Evolutionary conservation across 306 rosid species (phyloP).

Genomic region (Sophora flavescens): DNA sequence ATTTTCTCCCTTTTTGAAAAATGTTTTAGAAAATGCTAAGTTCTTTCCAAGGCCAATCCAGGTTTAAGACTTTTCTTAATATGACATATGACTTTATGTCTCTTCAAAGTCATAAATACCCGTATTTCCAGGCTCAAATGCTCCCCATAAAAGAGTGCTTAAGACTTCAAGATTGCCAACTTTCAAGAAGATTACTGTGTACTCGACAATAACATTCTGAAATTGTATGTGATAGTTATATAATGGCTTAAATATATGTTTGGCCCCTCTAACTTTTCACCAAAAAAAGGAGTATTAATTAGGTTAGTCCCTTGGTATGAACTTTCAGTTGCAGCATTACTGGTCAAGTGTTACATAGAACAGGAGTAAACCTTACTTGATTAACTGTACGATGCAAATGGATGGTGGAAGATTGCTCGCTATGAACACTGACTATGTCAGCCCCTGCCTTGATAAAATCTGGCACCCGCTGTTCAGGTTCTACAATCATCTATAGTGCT

Average conservation of each 20-base stretch:
- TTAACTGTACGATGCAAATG: constrained; percentile 94
- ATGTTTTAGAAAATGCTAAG: background rate
- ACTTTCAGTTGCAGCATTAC: constrained; percentile 30
- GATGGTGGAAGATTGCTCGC: constrained; percentile 94
- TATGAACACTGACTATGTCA: constrained; percentile 94
- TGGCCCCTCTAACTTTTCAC: background rate
- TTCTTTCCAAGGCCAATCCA: constrained; percentile 6
- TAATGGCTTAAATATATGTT: constrained; percentile 21
- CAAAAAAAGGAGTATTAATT: background rate
- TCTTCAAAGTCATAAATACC: constrained; percentile 25
- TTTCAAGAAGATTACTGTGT: constrained; percentile 7
- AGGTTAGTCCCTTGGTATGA: constrained; percentile 33
- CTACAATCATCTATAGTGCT: constrained; percentile 88
- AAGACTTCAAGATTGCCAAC: constrained; percentile 18
- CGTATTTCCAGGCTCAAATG: background rate
- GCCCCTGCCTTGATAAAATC: constrained; percentile 99
- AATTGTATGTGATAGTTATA: constrained; percentile 27
- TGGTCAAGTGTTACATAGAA: constrained; percentile 17
- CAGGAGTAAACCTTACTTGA: constrained; percentile 64
- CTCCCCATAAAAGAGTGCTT: background rate
- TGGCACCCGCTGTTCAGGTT: constrained; percentile 95
- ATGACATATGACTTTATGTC: background rate
- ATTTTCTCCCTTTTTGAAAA: background rate
- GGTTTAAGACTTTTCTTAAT: constrained; percentile 11
- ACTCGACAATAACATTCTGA: constrained; percentile 34